Evolutionary conservation across 2,329 filamentous ascomycete species (phyloP), one percentile per base, ranked within the genome.

Genomic region (Teratosphaeria pseudoeucalypti): DNA sequence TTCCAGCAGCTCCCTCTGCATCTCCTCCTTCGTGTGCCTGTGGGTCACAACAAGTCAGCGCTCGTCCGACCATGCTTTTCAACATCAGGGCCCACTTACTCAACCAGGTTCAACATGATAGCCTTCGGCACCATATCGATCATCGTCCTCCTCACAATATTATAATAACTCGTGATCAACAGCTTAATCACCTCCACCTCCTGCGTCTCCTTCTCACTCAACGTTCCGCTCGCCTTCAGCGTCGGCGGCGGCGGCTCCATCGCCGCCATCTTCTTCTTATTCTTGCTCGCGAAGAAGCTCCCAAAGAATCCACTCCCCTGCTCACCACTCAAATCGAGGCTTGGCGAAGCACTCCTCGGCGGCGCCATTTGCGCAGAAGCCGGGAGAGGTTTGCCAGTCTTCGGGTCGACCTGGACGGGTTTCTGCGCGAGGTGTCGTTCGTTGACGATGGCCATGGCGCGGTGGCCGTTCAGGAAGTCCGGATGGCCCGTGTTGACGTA

Each of bases 241-340:
- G 85, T 92, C 34, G 94, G 85, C 63, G 94, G 94, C 47, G 94
- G 94, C 14, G 94, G 82, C 74, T 99, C 94, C 94, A 99, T 99
- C 55, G 92, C 92, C n/a, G 94, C 94, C 78, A 95, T 95, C 87
- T 96, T 97, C 84, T 99, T 99, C 86, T 97, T 99, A 80, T 97
- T 99, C 84, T 97, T 99, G 72, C 90, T 92, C 11, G 94, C 90
- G 73, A 96, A 99, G 83, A 99, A 99, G 71, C 90, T 95, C 67
- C 94, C 94, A 69, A 99, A 99, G 82, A 99, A 99, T 43, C 92
- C 91, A 37, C 62, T 61, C 61, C 82, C 70, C 16, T 74, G 70
- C 71, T 89, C 89, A 62, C 74, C 75, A 32, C 76, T 77, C 52
- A 85, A 77, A 56, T 85, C 85, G 55, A 90, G 78, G 47, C 86